phyloP scores from a whole-genome alignment of 805 yeast genomes.

The Saccharomycopsis sp. region DNA sequence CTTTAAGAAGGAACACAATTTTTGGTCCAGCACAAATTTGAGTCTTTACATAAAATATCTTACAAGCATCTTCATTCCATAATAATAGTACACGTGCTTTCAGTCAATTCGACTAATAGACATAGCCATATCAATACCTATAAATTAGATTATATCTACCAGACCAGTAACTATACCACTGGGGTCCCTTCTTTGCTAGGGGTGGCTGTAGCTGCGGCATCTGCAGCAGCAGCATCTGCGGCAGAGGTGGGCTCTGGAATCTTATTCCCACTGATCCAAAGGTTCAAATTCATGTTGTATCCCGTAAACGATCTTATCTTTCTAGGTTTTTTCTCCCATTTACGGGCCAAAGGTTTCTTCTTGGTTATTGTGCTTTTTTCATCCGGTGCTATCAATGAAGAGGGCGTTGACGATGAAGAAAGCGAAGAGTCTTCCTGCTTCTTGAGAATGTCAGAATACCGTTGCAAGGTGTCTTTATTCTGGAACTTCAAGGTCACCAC shows the following conservation, averaged over 20 bases:
- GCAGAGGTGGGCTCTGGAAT: slow-evolving; percentile 2
- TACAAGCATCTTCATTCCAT: too few relatives aligned
- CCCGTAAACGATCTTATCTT: slow-evolving; percentile 41
- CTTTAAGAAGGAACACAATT: too few relatives aligned
- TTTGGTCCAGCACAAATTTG: too few relatives aligned
- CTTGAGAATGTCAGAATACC: not conserved
- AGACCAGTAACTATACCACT: not conserved
- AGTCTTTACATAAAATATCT: too few relatives aligned
- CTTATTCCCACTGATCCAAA: slow-evolving; percentile 34
- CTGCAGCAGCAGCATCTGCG: not conserved
- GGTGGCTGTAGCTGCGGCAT: not conserved
- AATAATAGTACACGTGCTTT: not conserved
- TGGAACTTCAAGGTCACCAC: not conserved
- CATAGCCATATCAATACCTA: not conserved
- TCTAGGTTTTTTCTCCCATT: slow-evolving; percentile 37
- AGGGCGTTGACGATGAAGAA: not conserved
- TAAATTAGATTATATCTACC: not conserved
- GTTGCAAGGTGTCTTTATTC: not conserved
- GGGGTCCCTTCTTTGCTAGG: not conserved
- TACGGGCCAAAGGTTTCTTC: slow-evolving; percentile 24
- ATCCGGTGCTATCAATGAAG: not conserved
- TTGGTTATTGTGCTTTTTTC: not conserved
- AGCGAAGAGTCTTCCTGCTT: not conserved
- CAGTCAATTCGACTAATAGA: not conserved
- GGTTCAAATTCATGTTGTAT: slow-evolving; percentile 29